phyloP scores from a whole-genome alignment of 768 basidiomycete genomes.

The Clitopilus hobsonii region DNA sequence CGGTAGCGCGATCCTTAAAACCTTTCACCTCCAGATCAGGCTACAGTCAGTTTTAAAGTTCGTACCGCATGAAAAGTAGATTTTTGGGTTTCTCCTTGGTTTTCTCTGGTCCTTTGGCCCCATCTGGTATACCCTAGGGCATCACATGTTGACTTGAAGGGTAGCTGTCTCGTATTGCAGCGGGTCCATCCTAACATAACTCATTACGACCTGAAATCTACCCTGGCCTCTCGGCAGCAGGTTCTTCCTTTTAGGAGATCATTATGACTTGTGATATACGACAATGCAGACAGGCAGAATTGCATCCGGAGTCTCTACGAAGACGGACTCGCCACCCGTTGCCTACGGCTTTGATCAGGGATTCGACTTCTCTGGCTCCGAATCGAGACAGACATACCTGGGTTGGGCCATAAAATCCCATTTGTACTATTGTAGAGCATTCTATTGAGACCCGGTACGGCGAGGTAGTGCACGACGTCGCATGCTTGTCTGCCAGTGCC shows the following conservation, averaged over 20 bases:
- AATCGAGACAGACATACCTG: not conserved
- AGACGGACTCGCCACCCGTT: constrained; percentile 36
- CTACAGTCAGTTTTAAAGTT: too few relatives aligned
- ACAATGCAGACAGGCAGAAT: constrained; percentile 55
- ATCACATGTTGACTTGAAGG: too few relatives aligned
- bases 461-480: constrained; percentile 64
- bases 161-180: too few relatives aligned
- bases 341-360: not conserved
- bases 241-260: not conserved
- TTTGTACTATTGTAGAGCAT: constrained; percentile 20
- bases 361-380: not conserved
- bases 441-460: constrained; percentile 65
- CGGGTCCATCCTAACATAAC: too few relatives aligned
- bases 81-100: too few relatives aligned
- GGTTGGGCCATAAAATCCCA: not conserved
- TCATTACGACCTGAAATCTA: too few relatives aligned
- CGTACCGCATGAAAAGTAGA: too few relatives aligned
- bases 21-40: too few relatives aligned
- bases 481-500: constrained; percentile 50
- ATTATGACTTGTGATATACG: constrained; percentile 41
- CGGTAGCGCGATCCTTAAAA: too few relatives aligned
- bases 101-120: too few relatives aligned
- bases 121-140: too few relatives aligned
- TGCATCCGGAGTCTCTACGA: constrained; percentile 49
- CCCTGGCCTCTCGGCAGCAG: not conserved